A percentile compares a stretch with the other conserved stretches of the same genome.
Conservation (phyloP, 2,329 filamentous ascomycete species). For the Claviceps maximensis region DNA sequence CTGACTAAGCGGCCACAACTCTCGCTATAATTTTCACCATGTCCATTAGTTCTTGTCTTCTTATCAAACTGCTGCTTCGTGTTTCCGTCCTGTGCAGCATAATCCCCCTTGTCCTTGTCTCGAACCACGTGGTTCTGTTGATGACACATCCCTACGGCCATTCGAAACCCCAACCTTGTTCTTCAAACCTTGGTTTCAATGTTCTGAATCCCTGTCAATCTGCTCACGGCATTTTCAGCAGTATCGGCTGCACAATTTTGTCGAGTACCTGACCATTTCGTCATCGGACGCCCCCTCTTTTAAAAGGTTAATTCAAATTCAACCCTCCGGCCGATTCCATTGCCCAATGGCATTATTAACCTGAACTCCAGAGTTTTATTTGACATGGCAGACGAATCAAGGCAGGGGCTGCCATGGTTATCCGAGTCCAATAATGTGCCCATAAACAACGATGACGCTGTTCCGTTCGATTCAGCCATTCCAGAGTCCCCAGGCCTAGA, state of each 20-base stretch:
- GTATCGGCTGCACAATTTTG: neutral
- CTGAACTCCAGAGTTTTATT: neutral
- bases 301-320: neutral
- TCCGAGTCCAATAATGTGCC: slow-evolving; percentile 24
- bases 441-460: slow-evolving; percentile 28
- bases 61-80: no score
- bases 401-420: neutral
- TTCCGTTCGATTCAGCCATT: slow-evolving; percentile 29
- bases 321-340: neutral
- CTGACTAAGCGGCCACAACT: no score
- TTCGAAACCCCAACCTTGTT: neutral
- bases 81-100: neutral
- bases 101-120: neutral
- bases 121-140: neutral
- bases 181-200: neutral
- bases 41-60: neutral
- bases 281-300: neutral
- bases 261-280: neutral
- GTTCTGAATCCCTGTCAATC: neutral
- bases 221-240: neutral
- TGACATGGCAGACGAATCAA: slow-evolving; percentile 3
- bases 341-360: neutral
- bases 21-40: no score
- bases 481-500: slow-evolving; percentile 39
- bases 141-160: neutral